Base-by-base conservation (phyloP, 2,329 filamentous ascomycete species). In the Pezicula carpinea region DNA sequence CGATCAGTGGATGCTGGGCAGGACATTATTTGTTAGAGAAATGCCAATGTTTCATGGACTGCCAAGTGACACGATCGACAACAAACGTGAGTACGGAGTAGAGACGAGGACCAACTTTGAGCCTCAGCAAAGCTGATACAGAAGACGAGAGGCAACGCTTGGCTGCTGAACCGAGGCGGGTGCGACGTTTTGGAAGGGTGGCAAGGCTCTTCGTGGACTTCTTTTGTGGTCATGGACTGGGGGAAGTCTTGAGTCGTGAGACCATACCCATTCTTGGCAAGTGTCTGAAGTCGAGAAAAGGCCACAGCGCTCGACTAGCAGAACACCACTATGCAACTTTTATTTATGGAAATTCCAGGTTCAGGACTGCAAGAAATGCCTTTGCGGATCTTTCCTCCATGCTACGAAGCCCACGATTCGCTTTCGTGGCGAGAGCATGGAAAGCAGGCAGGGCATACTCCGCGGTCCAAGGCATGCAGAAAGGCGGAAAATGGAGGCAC, bases 31-130 rank as follows among this genome's bases (percentile, higher is more conserved):
- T 49, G 51, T 55, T 35, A 43, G 47, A 54, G 49, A 54, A 51
- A 38, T 55, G 53, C 54, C 54, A 54, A 54, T 54, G 53, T 55
- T 56, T 55, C 32, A 45, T 47, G 46, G 55, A 57, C 55, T 51
- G 55, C 55, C 56, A 59, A 57, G 56, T 59, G 55, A 57, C 41
- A 59, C 54, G 48, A 53, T 47, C 48, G 43, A 51, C 46, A 40
- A 29, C 45, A 26, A 40, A 40, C 18, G 18, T 23, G 34, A 39
- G 34, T 22, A 49, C 23, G 11, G 22, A 26, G 26, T 40, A 46
- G 35, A 45, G 39, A 40, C 15, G 34, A 46, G 23, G 29, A 21
- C 18, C 17, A 17, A 44, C 38, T 50, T 45, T 47, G 50, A 51
- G 53, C 49, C 53, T 56, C 53, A 49, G 52, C 51, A 50, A 40